These are phyloP conservation scores for Mollisia scopiformis DNA, from an alignment of 2,329 filamentous ascomycete genomes.

Conservation along the genomic window DNA sequence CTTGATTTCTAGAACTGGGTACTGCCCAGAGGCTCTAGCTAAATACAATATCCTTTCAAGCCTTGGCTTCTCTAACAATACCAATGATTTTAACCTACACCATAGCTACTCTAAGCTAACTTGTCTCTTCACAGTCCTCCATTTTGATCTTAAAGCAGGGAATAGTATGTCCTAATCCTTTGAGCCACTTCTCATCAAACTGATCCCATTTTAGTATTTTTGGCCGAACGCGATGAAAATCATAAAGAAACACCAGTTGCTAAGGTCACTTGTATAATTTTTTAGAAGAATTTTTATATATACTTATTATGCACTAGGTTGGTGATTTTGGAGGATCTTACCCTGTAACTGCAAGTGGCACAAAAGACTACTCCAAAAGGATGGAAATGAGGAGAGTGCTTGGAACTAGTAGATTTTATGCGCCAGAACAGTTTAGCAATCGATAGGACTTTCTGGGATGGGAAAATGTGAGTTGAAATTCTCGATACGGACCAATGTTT, in stretches of 20 bases:
- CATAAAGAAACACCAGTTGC: not conserved
- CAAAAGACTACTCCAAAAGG: not conserved
- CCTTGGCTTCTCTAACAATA: no score
- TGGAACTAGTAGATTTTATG: not conserved
- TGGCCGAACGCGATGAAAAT: not conserved
- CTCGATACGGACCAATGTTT: no score
- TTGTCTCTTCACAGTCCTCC: not conserved
- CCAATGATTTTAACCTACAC: no score
- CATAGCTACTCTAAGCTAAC: no score
- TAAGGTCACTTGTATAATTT: not conserved
- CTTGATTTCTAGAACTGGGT: no score
- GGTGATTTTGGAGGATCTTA: not conserved
- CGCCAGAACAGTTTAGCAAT: not conserved
- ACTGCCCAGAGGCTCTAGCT: no score
- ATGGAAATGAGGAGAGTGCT: not conserved
- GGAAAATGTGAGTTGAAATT: no score
- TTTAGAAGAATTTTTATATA: not conserved
- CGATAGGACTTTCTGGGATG: not conserved
- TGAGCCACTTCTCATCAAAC: not conserved
- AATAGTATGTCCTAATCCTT: not conserved
- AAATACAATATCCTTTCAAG: no score
- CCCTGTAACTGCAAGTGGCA: not conserved
- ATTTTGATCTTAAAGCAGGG: not conserved
- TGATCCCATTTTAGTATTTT: not conserved
- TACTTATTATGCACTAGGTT: not conserved